phyloP scores from a whole-genome alignment of 805 yeast species.

The Pichia thaimueangensis region DNA sequence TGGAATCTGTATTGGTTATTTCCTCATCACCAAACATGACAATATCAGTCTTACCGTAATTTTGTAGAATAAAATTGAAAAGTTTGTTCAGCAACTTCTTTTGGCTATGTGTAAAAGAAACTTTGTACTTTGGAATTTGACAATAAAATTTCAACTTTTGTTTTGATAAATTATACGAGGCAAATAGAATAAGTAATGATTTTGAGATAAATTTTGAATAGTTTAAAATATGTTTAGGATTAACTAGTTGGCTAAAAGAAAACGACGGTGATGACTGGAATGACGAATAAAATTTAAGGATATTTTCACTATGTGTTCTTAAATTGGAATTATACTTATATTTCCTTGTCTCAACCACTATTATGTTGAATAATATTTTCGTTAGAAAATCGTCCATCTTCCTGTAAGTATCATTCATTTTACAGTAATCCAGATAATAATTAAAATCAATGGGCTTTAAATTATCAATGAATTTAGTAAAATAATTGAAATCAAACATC shows the following conservation, averaged over 20 bases:
- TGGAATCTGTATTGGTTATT: not conserved
- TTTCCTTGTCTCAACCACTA: not conserved
- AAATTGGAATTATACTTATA: conserved; percentile 1
- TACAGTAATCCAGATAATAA: conserved; percentile 5
- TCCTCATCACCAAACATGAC: not conserved
- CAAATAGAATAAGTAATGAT: conserved; percentile 2
- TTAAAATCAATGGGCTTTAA: not conserved
- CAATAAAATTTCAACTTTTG: not conserved
- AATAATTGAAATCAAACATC: conserved; percentile 5
- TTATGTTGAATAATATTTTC: not conserved
- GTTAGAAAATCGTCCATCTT: not conserved
- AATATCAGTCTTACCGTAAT: not conserved
- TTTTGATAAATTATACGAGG: conserved; percentile 1
- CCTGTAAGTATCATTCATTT: not conserved
- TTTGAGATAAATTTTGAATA: conserved; percentile 4
- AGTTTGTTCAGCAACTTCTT: not conserved
- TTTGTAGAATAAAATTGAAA: not conserved
- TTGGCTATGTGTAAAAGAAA: not conserved
- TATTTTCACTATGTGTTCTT: not conserved
- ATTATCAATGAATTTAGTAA: conserved; percentile 1
- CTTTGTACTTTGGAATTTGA: conserved; percentile 1
- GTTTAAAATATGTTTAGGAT: not conserved
- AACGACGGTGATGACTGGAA: not conserved
- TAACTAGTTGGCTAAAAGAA: conserved; percentile 1
- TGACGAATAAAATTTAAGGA: conserved; percentile 7